phyloP scores from a whole-genome alignment of 257 asterid genomes.

The Solanum ahanhuiri region DNA sequence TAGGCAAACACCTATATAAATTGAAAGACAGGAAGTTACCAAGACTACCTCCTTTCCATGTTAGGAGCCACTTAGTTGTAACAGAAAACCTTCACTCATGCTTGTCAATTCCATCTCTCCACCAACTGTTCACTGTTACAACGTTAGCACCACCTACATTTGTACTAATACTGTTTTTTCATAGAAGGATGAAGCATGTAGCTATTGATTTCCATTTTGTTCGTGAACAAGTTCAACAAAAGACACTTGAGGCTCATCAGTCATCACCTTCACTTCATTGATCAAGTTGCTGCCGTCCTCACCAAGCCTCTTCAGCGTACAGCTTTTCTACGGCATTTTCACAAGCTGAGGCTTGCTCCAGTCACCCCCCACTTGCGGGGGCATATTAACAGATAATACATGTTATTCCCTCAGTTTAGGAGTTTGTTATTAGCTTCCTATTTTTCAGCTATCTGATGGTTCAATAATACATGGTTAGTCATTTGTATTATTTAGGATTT shows the following conservation, averaged over 20 bases:
- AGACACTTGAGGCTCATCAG: neutral
- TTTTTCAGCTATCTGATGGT: neutral
- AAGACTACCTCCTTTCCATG: neutral
- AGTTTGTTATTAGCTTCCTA: neutral
- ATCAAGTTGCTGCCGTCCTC: neutral
- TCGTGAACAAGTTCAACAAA: neutral
- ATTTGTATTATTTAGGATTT: neutral
- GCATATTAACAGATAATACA: neutral
- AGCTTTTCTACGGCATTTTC: neutral
- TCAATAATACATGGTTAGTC: neutral
- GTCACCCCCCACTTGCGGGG: neutral
- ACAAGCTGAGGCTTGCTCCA: neutral
- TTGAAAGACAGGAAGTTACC: neutral
- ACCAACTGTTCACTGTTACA: neutral
- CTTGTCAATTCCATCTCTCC: neutral
- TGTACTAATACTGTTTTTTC: neutral
- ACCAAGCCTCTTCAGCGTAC: neutral
- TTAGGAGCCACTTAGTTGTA: neutral
- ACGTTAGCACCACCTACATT: neutral
- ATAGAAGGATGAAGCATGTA: neutral
- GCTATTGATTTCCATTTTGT: neutral
- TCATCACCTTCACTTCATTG: neutral
- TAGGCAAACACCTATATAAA: neutral
- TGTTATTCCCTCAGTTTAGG: neutral
- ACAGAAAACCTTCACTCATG: neutral